A percentile compares a stretch with the other conserved stretches of the same genome.
Evolutionary conservation across 139 green algal genomes (phyloP).

Genomic region (Microglena sp.): DNA sequence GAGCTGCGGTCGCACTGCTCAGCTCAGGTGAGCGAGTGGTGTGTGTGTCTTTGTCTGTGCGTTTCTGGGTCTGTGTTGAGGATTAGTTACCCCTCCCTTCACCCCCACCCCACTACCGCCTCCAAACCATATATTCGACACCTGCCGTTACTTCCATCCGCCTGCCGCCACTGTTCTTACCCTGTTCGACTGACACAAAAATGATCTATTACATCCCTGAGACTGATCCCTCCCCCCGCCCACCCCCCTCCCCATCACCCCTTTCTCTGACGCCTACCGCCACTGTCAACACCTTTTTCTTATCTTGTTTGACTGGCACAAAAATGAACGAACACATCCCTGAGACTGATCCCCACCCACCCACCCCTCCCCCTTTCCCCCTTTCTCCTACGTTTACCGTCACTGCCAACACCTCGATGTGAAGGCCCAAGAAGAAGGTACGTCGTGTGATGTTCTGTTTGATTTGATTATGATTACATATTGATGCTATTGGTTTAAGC

Average conservation of each 20-base stretch:
- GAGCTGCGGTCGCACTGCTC: conserved; percentile 70
- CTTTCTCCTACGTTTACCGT: no score
- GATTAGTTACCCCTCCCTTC: neutral
- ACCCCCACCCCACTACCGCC: no score
- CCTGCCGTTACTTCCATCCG: neutral
- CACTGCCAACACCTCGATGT: no score
- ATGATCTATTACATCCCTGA: neutral
- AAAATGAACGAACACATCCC: no score
- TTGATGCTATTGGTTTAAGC: no score
- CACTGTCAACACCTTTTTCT: neutral
- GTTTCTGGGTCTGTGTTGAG: neutral
- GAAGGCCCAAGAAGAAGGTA: no score
- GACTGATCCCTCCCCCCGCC: neutral
- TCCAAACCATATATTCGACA: no score
- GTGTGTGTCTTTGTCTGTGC: neutral
- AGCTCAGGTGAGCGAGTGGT: conserved; percentile 33
- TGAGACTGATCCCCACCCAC: neutral
- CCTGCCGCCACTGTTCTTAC: neutral
- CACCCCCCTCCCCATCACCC: no score
- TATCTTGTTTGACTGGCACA: neutral
- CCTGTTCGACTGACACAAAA: neutral
- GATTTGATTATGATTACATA: no score
- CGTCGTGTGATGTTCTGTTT: no score
- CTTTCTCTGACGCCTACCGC: no score
- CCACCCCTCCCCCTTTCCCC: no score